Base-by-base conservation (phyloP, 352 stramenopile species). In the Globisporangium spinosum region DNA sequence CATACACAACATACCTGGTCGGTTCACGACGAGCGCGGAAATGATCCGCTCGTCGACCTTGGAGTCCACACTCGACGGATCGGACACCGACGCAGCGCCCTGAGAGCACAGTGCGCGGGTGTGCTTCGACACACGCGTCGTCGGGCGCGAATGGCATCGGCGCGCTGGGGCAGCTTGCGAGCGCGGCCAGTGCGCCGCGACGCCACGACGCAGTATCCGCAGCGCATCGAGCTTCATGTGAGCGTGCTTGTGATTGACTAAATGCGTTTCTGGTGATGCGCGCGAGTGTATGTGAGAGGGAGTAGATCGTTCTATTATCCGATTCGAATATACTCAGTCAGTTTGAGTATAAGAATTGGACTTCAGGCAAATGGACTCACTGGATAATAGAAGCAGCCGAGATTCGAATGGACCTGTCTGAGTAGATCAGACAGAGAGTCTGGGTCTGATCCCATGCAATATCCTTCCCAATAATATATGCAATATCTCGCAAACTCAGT, bases 21-120 rank as follows among this genome's bases (percentile, higher is more conserved):
- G 80, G 49, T 93, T 93, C 8, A 91, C 82, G 0, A 93, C 85
- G 3, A 93, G 78, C 43, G 81, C 77, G 15, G 82, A 93, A 70
- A 93, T 87, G 73, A 90, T 90, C 10, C 81, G 79, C 65, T 93
- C 85, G 65, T 93, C 58, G 40, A 56, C 15, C 20, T 32, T 43
- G 34, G 58, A 22, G 7, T 61, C 55, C 12, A 20, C 12, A 38
- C 3, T 15, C 5, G 55, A 35, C 58, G 38, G 29, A 6, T 8
- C 25, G 27, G 58, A n/a, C 43, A 17, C 9, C n/a, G 58, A 53
- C 12, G 38, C 22, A 7, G 45, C 25, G 23, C 3, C 25, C 38
- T 53, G 58, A 2, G 58, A 56, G 15, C 13, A 54, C 25, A 56
- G 38, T n/a, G 23, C n/a, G 12, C 17, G 34, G 1, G 17, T 22